A percentile compares a stretch with the other conserved stretches of the same genome.
Evolutionary conservation across 495 filamentous ascomycete genomes (phyloP).

Genomic region (Xylona heveae): DNA sequence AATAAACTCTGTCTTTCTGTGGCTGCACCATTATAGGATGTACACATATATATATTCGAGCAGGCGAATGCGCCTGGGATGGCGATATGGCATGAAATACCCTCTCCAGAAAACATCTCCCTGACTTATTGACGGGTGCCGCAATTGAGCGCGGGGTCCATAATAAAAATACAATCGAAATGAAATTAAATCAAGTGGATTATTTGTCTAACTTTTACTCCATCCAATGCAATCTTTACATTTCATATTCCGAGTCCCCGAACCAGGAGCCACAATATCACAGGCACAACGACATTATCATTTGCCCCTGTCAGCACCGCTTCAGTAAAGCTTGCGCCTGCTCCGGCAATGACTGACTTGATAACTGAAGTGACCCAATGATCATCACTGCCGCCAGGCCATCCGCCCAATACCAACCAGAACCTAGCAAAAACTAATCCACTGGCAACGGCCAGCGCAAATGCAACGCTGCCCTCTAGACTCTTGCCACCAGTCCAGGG

Average conservation of each 20-base stretch:
- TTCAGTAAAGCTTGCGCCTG: constrained; percentile 75
- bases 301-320: constrained; percentile 92
- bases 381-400: constrained; percentile 24
- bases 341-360: constrained; percentile 48
- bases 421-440: constrained; percentile 49
- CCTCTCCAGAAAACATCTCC: no score
- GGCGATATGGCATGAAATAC: no score
- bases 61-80: no score
- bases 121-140: no score
- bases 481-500: constrained; percentile 93
- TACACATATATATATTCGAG: no score
- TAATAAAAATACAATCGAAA: no score
- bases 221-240: no score
- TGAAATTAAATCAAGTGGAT: no score
- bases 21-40: no score
- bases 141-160: no score
- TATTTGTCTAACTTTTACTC: no score
- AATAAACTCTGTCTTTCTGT: no score
- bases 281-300: constrained; percentile 96
- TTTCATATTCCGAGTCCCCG: constrained; percentile 48
- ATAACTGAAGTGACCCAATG: constrained; percentile 17
- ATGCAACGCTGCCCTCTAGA: constrained; percentile 74
- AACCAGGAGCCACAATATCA: constrained; percentile 79
- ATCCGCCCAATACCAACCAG: constrained; percentile 59
- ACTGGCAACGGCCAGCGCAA: constrained; percentile 52